Conservation (phyloP, 108 stramenopile genomes). For the Thalassiosira profunda region DNA sequence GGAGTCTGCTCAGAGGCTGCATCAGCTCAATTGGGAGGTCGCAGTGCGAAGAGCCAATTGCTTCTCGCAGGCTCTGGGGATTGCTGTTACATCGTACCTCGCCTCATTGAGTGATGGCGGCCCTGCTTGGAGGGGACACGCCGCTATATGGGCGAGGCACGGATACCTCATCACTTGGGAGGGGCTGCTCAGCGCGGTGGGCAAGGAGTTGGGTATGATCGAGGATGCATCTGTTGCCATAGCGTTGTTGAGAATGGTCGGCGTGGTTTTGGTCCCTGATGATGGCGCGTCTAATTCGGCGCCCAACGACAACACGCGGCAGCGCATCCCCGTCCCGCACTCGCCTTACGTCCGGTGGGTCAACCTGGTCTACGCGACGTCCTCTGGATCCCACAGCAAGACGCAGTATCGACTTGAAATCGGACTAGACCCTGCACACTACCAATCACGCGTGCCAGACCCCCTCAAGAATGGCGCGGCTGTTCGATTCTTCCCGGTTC, state of each 20-base stretch:
- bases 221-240: constrained; percentile 90
- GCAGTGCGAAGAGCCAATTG: constrained; percentile 81
- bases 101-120: constrained; percentile 78
- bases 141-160: constrained; percentile 68
- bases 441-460: constrained; percentile 66
- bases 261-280: constrained; percentile 63
- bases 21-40: constrained; percentile 82
- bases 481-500: constrained; percentile 81
- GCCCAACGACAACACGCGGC: constrained; percentile 14
- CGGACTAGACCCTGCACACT: constrained; percentile 70
- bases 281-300: constrained; percentile 7
- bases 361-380: constrained; percentile 19
- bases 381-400: constrained; percentile 11
- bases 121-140: constrained; percentile 53
- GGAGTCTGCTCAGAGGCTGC: constrained; percentile 70
- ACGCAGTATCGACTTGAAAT: constrained; percentile 68
- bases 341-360: constrained; percentile 80
- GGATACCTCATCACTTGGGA: constrained; percentile 91
- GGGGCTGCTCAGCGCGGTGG: constrained; percentile 86
- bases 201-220: constrained; percentile 92
- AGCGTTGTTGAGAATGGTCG: constrained; percentile 82
- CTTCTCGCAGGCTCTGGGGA: constrained; percentile 86
- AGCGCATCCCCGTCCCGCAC: constrained; percentile 51
- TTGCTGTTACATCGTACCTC: constrained; percentile 80
- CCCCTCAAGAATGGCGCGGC: constrained; percentile 57